phyloP scores from a whole-genome alignment of 1,284 basidiomycete genomes.

The Cerioporus squamosus region DNA sequence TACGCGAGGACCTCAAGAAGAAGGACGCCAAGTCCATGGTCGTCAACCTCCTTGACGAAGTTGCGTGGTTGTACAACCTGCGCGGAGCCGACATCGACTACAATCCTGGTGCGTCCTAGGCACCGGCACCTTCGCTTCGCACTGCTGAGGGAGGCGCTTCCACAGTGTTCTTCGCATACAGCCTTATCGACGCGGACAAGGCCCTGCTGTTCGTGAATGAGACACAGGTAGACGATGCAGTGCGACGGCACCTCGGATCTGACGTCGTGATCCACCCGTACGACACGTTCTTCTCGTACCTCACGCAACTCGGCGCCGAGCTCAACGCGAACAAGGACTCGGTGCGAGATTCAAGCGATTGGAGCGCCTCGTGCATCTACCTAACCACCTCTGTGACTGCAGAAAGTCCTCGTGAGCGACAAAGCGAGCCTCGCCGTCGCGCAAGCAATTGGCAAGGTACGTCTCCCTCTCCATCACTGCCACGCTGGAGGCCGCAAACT shows the following conservation, averaged over 20 bases:
- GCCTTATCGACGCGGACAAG: conserved; percentile 73
- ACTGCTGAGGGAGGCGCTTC: neutral
- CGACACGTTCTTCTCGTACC: conserved; percentile 63
- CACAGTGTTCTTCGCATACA: conserved; percentile 92
- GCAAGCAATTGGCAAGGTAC: conserved; percentile 71
- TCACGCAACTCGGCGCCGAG: conserved; percentile 55
- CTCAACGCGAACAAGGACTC: conserved; percentile 50
- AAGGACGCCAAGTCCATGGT: conserved; percentile 73
- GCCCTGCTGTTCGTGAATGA: conserved; percentile 79
- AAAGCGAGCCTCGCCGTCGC: conserved; percentile 82
- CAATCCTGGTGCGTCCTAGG: conserved; percentile 67
- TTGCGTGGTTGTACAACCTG: conserved; percentile 95
- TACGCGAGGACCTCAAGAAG: conserved; percentile 70
- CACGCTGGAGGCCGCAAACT: neutral
- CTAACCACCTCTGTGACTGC: conserved; percentile 36
- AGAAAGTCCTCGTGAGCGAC: conserved; percentile 65
- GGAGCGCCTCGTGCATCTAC: neutral
- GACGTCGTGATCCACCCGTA: conserved; percentile 78
- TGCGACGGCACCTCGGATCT: conserved; percentile 60
- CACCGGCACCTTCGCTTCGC: too few relatives aligned
- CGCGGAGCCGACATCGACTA: conserved; percentile 92
- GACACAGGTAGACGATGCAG: conserved; percentile 62
- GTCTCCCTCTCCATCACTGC: conserved; percentile 9
- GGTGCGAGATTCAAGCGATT: conserved; percentile 32
- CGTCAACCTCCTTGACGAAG: conserved; percentile 85